Percentiles rank a stretch among this genome's conserved stretches.
phyloP scores from a whole-genome alignment of 1,284 basidiomycete genomes.

The Melampsora americana region DNA sequence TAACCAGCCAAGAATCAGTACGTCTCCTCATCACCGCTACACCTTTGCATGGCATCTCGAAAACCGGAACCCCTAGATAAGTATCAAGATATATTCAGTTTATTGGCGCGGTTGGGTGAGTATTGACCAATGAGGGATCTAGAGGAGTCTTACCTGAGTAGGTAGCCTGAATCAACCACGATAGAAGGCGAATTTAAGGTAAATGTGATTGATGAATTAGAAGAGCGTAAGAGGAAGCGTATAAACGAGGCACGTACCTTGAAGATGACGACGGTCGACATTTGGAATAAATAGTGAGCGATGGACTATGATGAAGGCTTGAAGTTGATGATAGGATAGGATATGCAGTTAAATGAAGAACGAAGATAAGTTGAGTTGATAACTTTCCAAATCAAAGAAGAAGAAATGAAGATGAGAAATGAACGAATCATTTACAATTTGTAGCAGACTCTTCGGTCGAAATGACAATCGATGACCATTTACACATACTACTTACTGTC shows the following conservation, averaged over 20 bases:
- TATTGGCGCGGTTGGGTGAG: not conserved
- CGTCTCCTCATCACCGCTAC: slow-evolving; percentile 97
- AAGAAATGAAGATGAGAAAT: no score
- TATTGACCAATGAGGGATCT: not conserved
- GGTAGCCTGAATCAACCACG: not conserved
- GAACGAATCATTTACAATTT: no score
- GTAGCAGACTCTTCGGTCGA: no score
- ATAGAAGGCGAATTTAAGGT: not conserved
- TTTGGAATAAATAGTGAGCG: not conserved
- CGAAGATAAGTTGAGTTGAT: no score
- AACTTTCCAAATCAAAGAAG: no score
- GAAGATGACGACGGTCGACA: not conserved
- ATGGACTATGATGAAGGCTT: not conserved
- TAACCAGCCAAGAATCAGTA: slow-evolving; percentile 79
- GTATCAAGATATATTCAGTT: slow-evolving; percentile 9
- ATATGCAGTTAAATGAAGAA: not conserved
- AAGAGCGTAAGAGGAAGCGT: not conserved
- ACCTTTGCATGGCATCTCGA: slow-evolving; percentile 65
- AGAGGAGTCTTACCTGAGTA: not conserved
- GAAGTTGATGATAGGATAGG: not conserved
- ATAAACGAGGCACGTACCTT: not conserved
- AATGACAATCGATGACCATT: no score
- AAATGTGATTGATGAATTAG: not conserved
- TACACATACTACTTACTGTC: no score
- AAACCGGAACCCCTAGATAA: slow-evolving; percentile 34